Evolutionary conservation across 78 protist genomes (phyloP), one percentile per base, ranked within the genome.

Genomic region (Cavenderia fasciculata): DNA sequence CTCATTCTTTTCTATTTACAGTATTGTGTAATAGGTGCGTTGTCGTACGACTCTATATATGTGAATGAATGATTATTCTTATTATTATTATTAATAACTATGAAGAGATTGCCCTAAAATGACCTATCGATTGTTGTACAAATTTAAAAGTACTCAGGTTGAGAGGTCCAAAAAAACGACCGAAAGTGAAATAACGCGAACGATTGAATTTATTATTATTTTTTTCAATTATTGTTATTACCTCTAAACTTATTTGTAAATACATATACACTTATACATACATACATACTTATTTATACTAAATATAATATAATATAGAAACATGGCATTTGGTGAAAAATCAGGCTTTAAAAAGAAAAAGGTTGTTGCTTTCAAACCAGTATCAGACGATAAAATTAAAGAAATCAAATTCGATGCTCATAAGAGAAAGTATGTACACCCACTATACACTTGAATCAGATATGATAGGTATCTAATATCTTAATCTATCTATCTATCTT

Each of bases 321-420:
- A 68, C 5, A 68, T 82, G 49, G 51, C 89, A 29, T 72, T 10
- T 52, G 36, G 54, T 72, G 89, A 82, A 31, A 71, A 43, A 51
- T 21, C 1, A 51, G 7, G 38, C 16, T 51, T 51, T 10, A 71
- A 71, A 27, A 71, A 51, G 21, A 71, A 52, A 7, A 51, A 49
- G 25, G 41, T 4, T 27, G 70, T 51, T 19, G 16, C 21, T 19
- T 71, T 71, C 2, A 51, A 31, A 34, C 8, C 31, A 51, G 69
- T 25, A 27, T 29, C n/a, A 3, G 41, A 25, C 33, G 70, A 82
- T 40, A 82, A 57, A 68, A 34, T 65, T 18, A 82, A 82, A 82
- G 89, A 82, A 34, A 56, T 82, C 29, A 25, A 54, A 21, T 82
- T 10, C 41, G 43, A 68, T 82, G 89, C 65, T 38, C 89, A 82